These are phyloP conservation scores for Mycena latifolia DNA, from an alignment of 768 basidiomycete species.

Conservation along the genomic window DNA sequence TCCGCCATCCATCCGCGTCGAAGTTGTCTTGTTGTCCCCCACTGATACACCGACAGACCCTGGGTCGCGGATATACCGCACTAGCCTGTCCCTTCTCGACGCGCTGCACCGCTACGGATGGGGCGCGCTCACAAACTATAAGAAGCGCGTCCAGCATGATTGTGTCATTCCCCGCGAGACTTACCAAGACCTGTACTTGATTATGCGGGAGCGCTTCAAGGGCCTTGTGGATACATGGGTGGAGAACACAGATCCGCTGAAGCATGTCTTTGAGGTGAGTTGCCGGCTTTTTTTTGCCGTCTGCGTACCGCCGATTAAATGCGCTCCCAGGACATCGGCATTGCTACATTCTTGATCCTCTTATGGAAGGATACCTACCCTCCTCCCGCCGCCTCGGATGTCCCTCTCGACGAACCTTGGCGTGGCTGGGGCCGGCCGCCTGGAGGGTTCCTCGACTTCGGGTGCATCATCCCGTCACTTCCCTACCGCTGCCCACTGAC, in stretches of 20 bases:
- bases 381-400: conserved; percentile 14
- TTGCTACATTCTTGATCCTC: conserved; percentile 93
- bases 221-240: conserved; percentile 81
- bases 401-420: conserved; percentile 63
- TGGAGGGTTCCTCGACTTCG: conserved; percentile 91
- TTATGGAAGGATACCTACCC: conserved; percentile 86
- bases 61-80: conserved; percentile 81
- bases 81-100: conserved; percentile 84
- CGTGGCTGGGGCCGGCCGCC: conserved; percentile 81
- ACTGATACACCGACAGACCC: conserved; percentile 58
- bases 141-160: conserved; percentile 90
- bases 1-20: conserved; percentile 62
- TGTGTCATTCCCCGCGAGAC: conserved; percentile 76
- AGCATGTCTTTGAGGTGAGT: conserved; percentile 90
- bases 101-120: conserved; percentile 90
- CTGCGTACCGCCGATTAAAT: too few relatives aligned
- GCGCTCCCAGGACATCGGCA: conserved; percentile 84
- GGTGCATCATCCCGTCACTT: conserved; percentile 56
- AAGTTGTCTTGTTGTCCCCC: conserved; percentile 63
- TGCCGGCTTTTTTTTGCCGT: background rate
- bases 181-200: conserved; percentile 93
- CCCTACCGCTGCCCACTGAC: background rate
- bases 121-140: conserved; percentile 85
- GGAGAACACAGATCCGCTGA: conserved; percentile 87
- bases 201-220: conserved; percentile 88